A percentile compares a stretch with the other conserved stretches of the same genome.
phyloP scores from a whole-genome alignment of 352 stramenopile species.

The Phytophthora vignae region DNA sequence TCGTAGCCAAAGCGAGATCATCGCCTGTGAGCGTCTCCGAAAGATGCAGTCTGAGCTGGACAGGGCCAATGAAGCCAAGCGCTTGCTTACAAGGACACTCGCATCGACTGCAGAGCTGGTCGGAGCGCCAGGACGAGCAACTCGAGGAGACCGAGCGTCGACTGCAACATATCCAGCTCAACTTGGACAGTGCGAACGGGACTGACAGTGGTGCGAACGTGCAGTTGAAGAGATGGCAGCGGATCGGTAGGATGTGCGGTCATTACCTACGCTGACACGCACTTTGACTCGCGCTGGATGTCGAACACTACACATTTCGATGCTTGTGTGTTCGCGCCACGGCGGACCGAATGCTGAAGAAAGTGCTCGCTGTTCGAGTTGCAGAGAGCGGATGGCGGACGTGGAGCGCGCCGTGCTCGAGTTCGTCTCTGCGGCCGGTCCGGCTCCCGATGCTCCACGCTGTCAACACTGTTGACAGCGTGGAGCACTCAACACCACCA shows the following conservation, averaged over 20 bases:
- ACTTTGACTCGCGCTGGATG: neutral
- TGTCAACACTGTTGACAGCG: no score
- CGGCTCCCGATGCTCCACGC: neutral
- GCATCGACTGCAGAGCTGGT: conserved; percentile 41
- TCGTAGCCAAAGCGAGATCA: neutral
- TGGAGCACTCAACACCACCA: conserved; percentile 26
- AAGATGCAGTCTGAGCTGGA: conserved; percentile 36
- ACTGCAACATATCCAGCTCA: conserved; percentile 29
- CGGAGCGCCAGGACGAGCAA: conserved; percentile 35
- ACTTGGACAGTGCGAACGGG: conserved; percentile 40
- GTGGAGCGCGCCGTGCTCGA: conserved; percentile 19
- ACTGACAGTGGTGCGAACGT: no score
- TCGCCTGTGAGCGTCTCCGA: conserved; percentile 14
- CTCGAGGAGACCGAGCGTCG: conserved; percentile 27
- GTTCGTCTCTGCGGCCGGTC: conserved; percentile 8
- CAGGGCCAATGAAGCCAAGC: conserved; percentile 31
- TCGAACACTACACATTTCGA: conserved; percentile 17
- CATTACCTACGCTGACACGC: neutral
- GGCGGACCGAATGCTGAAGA: conserved; percentile 24
- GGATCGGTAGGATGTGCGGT: conserved; percentile 43
- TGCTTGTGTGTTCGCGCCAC: conserved; percentile 23
- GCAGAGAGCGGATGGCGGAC: conserved; percentile 19
- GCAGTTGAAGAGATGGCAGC: conserved; percentile 42
- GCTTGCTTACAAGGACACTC: conserved; percentile 45
- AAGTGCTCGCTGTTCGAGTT: conserved; percentile 27